Evolutionary conservation across 1,284 basidiomycete species (phyloP).

Genomic region (Melampsora americana): DNA sequence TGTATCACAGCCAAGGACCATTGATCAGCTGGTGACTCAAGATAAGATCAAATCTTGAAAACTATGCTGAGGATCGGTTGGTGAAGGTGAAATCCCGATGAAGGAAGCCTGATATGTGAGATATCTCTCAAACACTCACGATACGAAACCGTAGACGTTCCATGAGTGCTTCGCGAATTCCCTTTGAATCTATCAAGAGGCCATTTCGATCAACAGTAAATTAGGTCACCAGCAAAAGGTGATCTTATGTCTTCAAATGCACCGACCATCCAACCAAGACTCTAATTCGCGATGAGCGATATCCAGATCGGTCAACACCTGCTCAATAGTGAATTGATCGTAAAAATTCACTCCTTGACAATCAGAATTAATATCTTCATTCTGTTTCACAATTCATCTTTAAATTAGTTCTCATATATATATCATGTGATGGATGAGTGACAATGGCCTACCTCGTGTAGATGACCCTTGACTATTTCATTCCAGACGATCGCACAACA

Average conservation of each 20-base stretch:
- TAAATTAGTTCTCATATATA: not conserved
- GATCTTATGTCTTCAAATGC: not conserved
- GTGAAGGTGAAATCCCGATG: not conserved
- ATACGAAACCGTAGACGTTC: conserved; percentile 38
- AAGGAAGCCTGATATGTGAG: not conserved
- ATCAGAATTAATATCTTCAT: conserved; percentile 35
- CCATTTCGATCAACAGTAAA: not conserved
- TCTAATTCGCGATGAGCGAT: conserved; percentile 26
- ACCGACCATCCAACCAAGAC: conserved; percentile 14
- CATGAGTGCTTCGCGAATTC: conserved; percentile 29
- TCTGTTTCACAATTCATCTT: conserved; percentile 24
- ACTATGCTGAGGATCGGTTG: not conserved
- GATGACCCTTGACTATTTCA: conserved; percentile 68
- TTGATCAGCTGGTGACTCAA: not conserved
- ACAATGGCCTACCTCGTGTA: conserved; percentile 67
- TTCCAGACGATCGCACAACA: conserved; percentile 76
- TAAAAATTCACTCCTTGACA: conserved; percentile 21
- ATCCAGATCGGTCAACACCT: conserved; percentile 25
- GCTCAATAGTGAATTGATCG: conserved; percentile 26
- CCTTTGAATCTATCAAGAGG: conserved; percentile 3
- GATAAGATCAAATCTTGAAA: not conserved
- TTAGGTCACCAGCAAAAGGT: not conserved
- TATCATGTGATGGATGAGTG: conserved; percentile 40
- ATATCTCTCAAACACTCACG: not conserved
- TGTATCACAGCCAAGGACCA: not conserved